Conservation (phyloP, 352 stramenopile species). For the Phytopythium cucurbitacearum region DNA sequence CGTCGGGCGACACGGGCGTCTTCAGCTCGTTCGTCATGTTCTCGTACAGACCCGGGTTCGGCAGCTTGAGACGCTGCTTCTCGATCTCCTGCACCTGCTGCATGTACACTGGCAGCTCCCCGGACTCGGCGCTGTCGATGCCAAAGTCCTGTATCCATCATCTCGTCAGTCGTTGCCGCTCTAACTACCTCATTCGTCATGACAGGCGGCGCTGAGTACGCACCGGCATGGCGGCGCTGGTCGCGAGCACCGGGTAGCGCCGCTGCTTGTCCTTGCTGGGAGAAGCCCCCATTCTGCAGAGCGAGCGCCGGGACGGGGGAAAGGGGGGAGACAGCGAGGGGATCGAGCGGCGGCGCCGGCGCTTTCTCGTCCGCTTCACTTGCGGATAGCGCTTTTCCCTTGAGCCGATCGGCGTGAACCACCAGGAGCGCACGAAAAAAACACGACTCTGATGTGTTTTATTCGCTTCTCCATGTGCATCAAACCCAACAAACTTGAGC, state of each 20-base stretch:
- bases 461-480: too few relatives aligned
- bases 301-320: constrained; percentile 2
- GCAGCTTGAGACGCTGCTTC: constrained; percentile 57
- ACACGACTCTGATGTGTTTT: too few relatives aligned
- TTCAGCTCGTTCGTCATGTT: constrained; percentile 85
- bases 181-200: neutral
- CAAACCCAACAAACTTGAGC: too few relatives aligned
- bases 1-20: constrained; percentile 66
- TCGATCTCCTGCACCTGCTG: constrained; percentile 82
- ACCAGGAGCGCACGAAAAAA: neutral
- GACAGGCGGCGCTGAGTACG: constrained; percentile 9
- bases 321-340: constrained; percentile 7
- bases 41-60: constrained; percentile 83
- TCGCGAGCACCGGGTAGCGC: constrained; percentile 63
- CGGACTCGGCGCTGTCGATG: constrained; percentile 11
- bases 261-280: constrained; percentile 27
- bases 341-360: neutral
- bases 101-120: constrained; percentile 72
- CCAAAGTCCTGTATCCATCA: constrained; percentile 6
- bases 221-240: constrained; percentile 46
- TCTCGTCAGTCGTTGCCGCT: too few relatives aligned
- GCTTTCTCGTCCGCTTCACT: neutral
- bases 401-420: neutral
- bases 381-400: neutral
- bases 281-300: constrained; percentile 42